These are phyloP conservation scores for Penicillium frequentans DNA, from an alignment of 2,329 filamentous ascomycete species.

Conservation along the genomic window DNA sequence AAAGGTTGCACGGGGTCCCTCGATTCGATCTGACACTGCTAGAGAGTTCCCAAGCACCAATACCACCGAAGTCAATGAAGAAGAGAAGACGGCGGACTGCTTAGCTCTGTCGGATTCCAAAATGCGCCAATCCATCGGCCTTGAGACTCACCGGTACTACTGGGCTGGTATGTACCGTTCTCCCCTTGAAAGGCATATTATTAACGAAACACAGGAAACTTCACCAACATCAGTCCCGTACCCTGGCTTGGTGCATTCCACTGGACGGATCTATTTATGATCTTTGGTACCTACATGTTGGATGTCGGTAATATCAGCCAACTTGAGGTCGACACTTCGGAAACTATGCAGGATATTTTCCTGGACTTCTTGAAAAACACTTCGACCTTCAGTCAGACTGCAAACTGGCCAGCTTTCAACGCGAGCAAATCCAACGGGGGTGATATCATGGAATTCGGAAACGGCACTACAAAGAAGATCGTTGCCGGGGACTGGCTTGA, in stretches of 20 bases:
- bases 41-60: constrained; percentile 16
- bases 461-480: neutral
- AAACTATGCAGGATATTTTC: constrained; percentile 25
- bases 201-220: constrained; percentile 25
- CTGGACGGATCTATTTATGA: constrained; percentile 26
- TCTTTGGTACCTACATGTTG: constrained; percentile 21
- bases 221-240: constrained; percentile 41
- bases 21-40: constrained; percentile 17
- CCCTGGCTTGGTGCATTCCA: constrained; percentile 48
- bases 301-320: constrained; percentile 7
- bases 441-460: constrained; percentile 7
- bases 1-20: constrained; percentile 16
- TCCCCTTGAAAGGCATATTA: too few species aligned
- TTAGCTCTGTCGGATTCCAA: constrained; percentile 7
- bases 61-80: constrained; percentile 8
- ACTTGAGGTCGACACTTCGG: constrained; percentile 20
- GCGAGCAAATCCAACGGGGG: constrained; percentile 21
- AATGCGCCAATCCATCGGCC: constrained; percentile 6
- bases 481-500: constrained; percentile 6
- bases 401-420: constrained; percentile 14
- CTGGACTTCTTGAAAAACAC: constrained; percentile 26
- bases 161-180: constrained; percentile 32
- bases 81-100: constrained; percentile 9
- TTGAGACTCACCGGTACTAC: constrained; percentile 41
- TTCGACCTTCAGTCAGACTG: neutral